A percentile compares a stretch with the other conserved stretches of the same genome.
Conservation (phyloP, 768 basidiomycete genomes). For the Flagelloscypha sp. region DNA sequence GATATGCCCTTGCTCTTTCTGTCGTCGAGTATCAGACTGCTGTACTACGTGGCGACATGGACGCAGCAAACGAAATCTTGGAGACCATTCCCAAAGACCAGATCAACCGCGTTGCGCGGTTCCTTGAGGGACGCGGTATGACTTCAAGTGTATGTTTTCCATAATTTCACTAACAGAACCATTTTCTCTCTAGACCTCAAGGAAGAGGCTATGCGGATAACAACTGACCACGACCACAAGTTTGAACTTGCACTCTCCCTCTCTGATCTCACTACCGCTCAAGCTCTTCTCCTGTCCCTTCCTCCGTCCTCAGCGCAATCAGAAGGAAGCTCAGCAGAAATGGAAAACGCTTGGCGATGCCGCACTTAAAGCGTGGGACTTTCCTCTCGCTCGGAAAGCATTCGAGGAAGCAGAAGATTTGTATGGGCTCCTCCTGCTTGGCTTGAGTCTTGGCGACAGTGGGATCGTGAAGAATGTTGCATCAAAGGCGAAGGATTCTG, state of each 20-base stretch:
- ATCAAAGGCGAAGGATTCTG: constrained; percentile 73
- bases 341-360: constrained; percentile 95
- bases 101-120: constrained; percentile 86
- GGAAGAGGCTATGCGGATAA: constrained; percentile 86
- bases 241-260: constrained; percentile 88
- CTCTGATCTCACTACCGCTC: constrained; percentile 86
- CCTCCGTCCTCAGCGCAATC: too few relatives aligned
- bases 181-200: constrained; percentile 80
- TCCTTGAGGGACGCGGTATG: constrained; percentile 84
- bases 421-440: constrained; percentile 77
- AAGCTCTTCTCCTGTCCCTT: constrained; percentile 62
- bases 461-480: constrained; percentile 68
- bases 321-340: constrained; percentile 67
- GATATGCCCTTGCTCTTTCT: constrained; percentile 76
- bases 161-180: too few relatives aligned
- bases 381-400: constrained; percentile 85
- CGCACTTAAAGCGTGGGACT: constrained; percentile 85
- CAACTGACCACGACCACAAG: constrained; percentile 90
- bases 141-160: too few relatives aligned
- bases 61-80: constrained; percentile 72
- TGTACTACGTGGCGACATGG: constrained; percentile 83
- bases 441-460: constrained; percentile 73
- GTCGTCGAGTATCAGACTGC: constrained; percentile 97
- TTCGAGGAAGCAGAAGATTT: constrained; percentile 86
- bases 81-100: constrained; percentile 85